Percentiles rank a stretch among this genome's conserved stretches.
phyloP scores from a whole-genome alignment of 2,329 filamentous ascomycete species.

The Dendrostoma leiphaemia region DNA sequence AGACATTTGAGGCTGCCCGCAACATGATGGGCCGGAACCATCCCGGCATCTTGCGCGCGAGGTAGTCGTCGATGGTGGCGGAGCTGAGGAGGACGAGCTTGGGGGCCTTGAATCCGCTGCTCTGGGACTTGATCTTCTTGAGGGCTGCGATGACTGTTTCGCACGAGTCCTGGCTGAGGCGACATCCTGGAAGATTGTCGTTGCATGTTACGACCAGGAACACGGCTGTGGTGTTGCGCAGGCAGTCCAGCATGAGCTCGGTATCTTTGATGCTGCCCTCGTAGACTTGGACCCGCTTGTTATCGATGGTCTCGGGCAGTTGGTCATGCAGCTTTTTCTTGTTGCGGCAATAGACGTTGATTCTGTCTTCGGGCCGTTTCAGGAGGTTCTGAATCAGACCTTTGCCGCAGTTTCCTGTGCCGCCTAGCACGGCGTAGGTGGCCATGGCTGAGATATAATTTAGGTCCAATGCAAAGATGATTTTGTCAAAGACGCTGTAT shows the following conservation, averaged over 20 bases:
- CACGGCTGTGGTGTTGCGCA: constrained; percentile 33
- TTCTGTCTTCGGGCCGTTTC: constrained; percentile 23
- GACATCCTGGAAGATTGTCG: constrained; percentile 41
- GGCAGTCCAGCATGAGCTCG: constrained; percentile 34
- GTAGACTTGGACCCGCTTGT: constrained; percentile 36
- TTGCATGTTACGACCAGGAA: constrained; percentile 40
- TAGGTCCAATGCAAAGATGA: too few relatives aligned
- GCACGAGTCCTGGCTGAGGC: constrained; percentile 35
- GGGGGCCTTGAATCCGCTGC: constrained; percentile 22
- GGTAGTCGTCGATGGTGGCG: constrained; percentile 37
- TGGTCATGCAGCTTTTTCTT: constrained; percentile 35
- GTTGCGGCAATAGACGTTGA: constrained; percentile 45
- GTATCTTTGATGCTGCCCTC: constrained; percentile 39
- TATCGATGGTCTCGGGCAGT: constrained; percentile 31
- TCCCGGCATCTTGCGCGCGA: constrained; percentile 29
- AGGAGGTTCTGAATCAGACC: constrained; percentile 40
- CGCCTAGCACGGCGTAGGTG: constrained; percentile 39
- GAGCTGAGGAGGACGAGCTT: constrained; percentile 43
- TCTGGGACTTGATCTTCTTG: constrained; percentile 22
- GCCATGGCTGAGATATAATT: too few relatives aligned
- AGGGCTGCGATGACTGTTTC: constrained; percentile 35
- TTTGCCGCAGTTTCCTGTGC: constrained; percentile 42
- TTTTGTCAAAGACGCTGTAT: too few relatives aligned
- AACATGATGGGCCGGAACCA: constrained; percentile 29
- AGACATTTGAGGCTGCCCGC: constrained; percentile 33